phyloP scores from a whole-genome alignment of 495 filamentous ascomycete species.

The Apodospora peruviana region DNA sequence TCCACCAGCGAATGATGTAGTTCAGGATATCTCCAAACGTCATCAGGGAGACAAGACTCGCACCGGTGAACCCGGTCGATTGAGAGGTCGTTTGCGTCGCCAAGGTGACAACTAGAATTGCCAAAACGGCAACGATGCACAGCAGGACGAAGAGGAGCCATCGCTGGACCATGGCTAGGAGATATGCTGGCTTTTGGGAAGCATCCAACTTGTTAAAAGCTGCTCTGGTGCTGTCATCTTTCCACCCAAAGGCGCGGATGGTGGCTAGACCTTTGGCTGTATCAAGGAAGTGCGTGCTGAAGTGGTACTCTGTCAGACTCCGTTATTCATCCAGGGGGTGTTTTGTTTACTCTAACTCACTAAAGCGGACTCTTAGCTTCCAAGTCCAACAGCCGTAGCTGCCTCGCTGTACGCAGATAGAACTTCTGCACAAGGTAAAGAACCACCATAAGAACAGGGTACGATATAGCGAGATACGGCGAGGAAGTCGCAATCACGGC shows the following conservation, averaged over 20 bases:
- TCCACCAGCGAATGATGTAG: conserved; percentile 20
- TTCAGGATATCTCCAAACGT: conserved; percentile 1
- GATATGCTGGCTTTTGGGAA: conserved; percentile 38
- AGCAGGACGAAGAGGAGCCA: conserved; percentile 44
- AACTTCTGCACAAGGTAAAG: conserved; percentile 46
- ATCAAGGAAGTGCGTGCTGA: conserved; percentile 34
- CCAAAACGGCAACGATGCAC: conserved; percentile 31
- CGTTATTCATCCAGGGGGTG: too few species aligned
- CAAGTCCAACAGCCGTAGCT: conserved; percentile 51
- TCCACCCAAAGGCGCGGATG: conserved; percentile 41
- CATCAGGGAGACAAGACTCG: conserved; percentile 6
- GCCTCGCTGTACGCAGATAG: conserved; percentile 53
- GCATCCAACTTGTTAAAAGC: conserved; percentile 45
- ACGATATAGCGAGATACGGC: conserved; percentile 19
- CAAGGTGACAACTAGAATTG: conserved; percentile 22
- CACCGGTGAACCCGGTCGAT: conserved; percentile 21
- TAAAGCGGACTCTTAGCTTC: conserved; percentile 19
- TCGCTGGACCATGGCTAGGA: conserved; percentile 39
- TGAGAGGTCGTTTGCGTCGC: not conserved
- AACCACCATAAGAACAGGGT: conserved; percentile 25
- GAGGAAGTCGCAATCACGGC: conserved; percentile 24
- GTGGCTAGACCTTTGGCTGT: conserved; percentile 35
- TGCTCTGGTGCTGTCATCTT: conserved; percentile 31
- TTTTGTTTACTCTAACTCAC: not conserved
- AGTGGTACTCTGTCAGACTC: too few species aligned